phyloP scores from a whole-genome alignment of 2,329 filamentous ascomycete genomes.

The Fusarium sp. region DNA sequence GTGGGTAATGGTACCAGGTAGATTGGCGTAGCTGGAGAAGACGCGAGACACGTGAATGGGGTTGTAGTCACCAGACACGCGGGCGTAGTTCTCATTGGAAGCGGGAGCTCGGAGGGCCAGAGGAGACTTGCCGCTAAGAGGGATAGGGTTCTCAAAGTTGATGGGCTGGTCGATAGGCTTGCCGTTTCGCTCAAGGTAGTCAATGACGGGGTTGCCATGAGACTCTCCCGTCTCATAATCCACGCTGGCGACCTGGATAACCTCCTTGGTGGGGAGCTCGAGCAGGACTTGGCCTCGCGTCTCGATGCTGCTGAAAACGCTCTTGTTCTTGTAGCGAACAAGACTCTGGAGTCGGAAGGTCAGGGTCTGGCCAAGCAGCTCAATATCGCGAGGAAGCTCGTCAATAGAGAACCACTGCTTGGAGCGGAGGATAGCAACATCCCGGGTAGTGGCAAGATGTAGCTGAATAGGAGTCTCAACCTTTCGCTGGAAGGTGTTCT shows the following conservation, averaged over 20 bases:
- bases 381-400: slow-evolving; percentile 71
- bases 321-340: slow-evolving; percentile 93
- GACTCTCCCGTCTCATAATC: slow-evolving; percentile 93
- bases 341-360: slow-evolving; percentile 95
- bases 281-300: slow-evolving; percentile 92
- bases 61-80: slow-evolving; percentile 98
- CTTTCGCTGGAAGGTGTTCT: slow-evolving; percentile 99
- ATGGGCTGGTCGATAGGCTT: slow-evolving; percentile 94
- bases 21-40: slow-evolving; percentile 93
- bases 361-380: slow-evolving; percentile 90
- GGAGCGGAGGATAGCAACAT: slow-evolving; percentile 90
- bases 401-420: slow-evolving; percentile 98
- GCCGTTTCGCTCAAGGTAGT: slow-evolving; percentile 93
- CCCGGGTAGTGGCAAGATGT: slow-evolving; percentile 85
- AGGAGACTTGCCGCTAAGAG: slow-evolving; percentile 89
- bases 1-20: slow-evolving; percentile 97
- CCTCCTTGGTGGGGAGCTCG: slow-evolving; percentile 94
- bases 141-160: slow-evolving; percentile 97
- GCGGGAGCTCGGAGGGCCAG: slow-evolving; percentile 89
- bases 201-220: slow-evolving; percentile 94
- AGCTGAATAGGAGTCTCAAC: slow-evolving; percentile 94
- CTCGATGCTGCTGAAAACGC: slow-evolving; percentile 88
- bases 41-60: slow-evolving; percentile 98
- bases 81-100: slow-evolving; percentile 97
- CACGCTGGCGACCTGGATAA: slow-evolving; percentile 96